phyloP scores from a whole-genome alignment of 192 early-diverging fungal genomes.

The Coemansia sp. region DNA sequence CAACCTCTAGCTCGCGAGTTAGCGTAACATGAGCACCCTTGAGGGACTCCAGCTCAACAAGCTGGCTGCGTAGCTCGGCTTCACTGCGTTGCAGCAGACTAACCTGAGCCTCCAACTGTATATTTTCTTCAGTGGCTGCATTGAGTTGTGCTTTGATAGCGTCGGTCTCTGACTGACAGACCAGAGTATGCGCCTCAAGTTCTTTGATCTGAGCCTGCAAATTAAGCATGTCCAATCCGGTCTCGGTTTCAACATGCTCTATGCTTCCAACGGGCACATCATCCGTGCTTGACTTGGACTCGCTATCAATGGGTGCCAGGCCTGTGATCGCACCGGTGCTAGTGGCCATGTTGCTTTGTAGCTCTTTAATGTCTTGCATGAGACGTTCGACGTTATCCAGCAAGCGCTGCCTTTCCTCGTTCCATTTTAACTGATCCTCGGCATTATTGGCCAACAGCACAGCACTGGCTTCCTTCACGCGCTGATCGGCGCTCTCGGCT shows the following conservation, averaged over 20 bases:
- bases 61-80: constrained; percentile 17
- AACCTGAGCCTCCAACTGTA: constrained; percentile 5
- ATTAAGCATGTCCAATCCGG: not conserved
- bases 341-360: constrained; percentile 1
- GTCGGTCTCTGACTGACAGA: not conserved
- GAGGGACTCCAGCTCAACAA: constrained; percentile 14
- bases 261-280: constrained; percentile 32
- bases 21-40: constrained; percentile 9
- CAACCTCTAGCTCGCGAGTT: constrained; percentile 9
- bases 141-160: constrained; percentile 13
- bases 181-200: not conserved
- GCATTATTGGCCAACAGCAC: constrained; percentile 22
- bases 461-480: constrained; percentile 30
- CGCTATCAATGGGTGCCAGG: not conserved
- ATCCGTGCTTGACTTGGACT: not conserved
- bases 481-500: constrained; percentile 40
- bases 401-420: constrained; percentile 45
- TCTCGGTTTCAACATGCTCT: constrained; percentile 11
- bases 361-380: constrained; percentile 24
- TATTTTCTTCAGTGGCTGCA: constrained; percentile 7
- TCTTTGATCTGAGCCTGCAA: not conserved
- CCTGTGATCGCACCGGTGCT: not conserved
- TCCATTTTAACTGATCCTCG: constrained; percentile 26
- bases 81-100: constrained; percentile 8
- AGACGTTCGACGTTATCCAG: constrained; percentile 51